These are phyloP conservation scores for Falciphora oryzae DNA, from an alignment of 2,329 filamentous ascomycete genomes.

Conservation along the genomic window DNA sequence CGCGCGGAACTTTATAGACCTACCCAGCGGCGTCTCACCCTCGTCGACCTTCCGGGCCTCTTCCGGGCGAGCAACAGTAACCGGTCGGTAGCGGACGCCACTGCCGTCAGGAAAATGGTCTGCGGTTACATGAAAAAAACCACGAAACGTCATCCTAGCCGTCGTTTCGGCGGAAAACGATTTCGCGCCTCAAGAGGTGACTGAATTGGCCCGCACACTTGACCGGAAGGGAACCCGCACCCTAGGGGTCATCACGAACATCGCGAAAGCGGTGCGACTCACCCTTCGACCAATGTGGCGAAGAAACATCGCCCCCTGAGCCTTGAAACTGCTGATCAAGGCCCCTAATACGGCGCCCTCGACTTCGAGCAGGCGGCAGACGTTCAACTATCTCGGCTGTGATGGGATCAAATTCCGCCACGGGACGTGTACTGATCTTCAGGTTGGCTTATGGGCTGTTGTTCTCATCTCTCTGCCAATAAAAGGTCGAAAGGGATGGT, in stretches of 20 bases:
- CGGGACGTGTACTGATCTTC: background rate
- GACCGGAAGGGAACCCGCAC: slow-evolving; percentile 42
- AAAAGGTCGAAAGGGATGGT: background rate
- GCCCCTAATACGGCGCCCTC: background rate
- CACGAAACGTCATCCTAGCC: slow-evolving; percentile 55
- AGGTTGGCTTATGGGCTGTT: background rate
- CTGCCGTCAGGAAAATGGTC: slow-evolving; percentile 32
- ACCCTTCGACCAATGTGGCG: background rate
- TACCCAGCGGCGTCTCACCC: slow-evolving; percentile 37
- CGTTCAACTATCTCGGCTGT: no score
- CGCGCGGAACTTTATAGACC: slow-evolving; percentile 41
- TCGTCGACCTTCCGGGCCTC: slow-evolving; percentile 50
- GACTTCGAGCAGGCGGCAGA: no score
- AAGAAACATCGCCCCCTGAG: background rate
- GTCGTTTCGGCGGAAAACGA: slow-evolving; percentile 43
- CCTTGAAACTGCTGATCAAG: background rate
- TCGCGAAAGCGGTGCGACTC: no score
- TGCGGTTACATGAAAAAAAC: slow-evolving; percentile 49
- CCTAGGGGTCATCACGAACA: slow-evolving; percentile 54
- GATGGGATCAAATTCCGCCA: background rate
- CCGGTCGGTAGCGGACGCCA: slow-evolving; percentile 25
- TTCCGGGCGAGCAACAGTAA: slow-evolving; percentile 26
- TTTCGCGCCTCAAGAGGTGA: slow-evolving; percentile 45
- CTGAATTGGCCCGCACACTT: slow-evolving; percentile 35
- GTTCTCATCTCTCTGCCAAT: background rate